Evolutionary conservation across 169 alveolate species (phyloP).

Genomic region (Plasmodium falciparum): DNA sequence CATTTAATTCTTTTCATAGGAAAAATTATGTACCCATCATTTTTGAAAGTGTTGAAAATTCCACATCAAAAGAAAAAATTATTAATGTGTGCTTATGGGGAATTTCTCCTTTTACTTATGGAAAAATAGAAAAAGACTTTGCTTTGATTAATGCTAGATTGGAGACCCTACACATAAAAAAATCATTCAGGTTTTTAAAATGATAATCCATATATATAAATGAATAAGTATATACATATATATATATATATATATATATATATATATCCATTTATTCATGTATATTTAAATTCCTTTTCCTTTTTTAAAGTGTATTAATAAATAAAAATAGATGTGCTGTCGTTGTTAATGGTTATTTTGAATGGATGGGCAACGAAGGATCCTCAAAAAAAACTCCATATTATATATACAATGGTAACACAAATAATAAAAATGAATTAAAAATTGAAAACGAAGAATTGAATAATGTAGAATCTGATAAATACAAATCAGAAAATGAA

Average conservation of each 20-base stretch:
- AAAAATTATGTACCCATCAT: slow-evolving; percentile 54
- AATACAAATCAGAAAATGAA: too few species aligned
- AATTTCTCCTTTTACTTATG: slow-evolving; percentile 19
- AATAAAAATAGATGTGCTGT: slow-evolving; percentile 60
- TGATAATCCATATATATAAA: not conserved
- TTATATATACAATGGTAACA: slow-evolving; percentile 34
- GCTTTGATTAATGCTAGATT: slow-evolving; percentile 42
- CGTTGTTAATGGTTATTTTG: slow-evolving; percentile 56
- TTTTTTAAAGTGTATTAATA: slow-evolving; percentile 20
- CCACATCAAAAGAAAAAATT: slow-evolving; percentile 10
- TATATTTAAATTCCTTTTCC: not conserved
- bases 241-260: slow-evolving; percentile 12
- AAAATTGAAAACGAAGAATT: not conserved
- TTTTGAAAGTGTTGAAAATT: slow-evolving; percentile 25
- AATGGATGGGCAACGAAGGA: slow-evolving; percentile 22
- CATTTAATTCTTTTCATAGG: slow-evolving; percentile 23
- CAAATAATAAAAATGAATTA: not conserved
- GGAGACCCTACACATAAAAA: slow-evolving; percentile 37
- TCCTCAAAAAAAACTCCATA: slow-evolving; percentile 34
- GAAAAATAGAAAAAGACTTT: slow-evolving; percentile 30
- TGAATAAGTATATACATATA: not conserved
- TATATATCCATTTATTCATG: not conserved
- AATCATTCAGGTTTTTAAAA: slow-evolving; percentile 30
- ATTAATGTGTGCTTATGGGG: slow-evolving; percentile 58
- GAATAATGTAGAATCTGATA: not conserved